phyloP scores from a whole-genome alignment of 345 rosid genomes.

The Brassica cretica region DNA sequence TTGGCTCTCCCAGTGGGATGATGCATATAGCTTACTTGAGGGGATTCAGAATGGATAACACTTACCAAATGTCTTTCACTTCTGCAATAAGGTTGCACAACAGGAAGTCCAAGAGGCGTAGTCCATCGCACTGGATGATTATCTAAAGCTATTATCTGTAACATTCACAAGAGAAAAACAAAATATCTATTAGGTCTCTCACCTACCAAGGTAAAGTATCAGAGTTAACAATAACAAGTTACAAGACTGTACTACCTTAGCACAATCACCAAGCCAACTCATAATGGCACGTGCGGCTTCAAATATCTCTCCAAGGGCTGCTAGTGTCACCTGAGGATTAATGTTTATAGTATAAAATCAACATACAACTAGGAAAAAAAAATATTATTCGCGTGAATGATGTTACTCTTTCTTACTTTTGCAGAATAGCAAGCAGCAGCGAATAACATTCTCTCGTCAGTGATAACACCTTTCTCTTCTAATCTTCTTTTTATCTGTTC shows the following conservation, averaged over 20 bases:
- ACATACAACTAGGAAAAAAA: background rate
- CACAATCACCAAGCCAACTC: slow-evolving; percentile 97
- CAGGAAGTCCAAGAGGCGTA: slow-evolving; percentile 97
- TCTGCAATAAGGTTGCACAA: slow-evolving; percentile 90
- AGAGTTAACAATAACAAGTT: background rate
- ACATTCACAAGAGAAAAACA: slow-evolving; percentile 1
- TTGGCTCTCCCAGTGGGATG: background rate
- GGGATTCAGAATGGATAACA: slow-evolving; percentile 17
- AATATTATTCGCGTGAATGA: background rate
- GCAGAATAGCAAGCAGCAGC: slow-evolving; percentile 91
- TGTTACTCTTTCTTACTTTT: slow-evolving; percentile 56
- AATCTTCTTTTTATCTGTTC: slow-evolving; percentile 93
- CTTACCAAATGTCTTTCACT: slow-evolving; percentile 79
- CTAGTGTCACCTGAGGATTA: slow-evolving; percentile 69
- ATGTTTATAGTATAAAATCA: background rate
- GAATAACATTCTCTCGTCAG: slow-evolving; percentile 75
- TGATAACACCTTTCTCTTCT: slow-evolving; percentile 84
- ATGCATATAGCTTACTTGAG: slow-evolving; percentile 3
- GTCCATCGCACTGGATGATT: slow-evolving; percentile 89
- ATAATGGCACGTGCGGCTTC: slow-evolving; percentile 95
- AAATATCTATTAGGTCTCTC: background rate
- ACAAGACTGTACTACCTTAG: slow-evolving; percentile 53
- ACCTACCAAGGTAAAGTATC: background rate
- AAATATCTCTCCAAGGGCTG: slow-evolving; percentile 87
- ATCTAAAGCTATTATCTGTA: slow-evolving; percentile 76